Evolutionary conservation across 108 stramenopile species (phyloP).

Genomic region (Nitzschia palea): DNA sequence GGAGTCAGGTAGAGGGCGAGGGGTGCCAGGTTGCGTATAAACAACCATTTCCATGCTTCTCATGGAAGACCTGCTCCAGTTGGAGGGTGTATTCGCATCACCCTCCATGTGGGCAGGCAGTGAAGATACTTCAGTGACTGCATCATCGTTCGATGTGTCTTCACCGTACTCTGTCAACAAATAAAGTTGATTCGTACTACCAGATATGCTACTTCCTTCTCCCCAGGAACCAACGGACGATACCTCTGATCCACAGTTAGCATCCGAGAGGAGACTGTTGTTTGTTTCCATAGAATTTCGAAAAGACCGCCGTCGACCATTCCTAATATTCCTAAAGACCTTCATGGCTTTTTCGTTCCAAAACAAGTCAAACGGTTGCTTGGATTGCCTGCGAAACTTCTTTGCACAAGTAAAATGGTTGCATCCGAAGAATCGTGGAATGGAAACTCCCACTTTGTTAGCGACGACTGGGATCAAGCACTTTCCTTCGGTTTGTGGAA

Average conservation of each 20-base stretch:
- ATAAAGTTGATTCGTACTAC: neutral
- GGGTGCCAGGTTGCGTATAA: neutral
- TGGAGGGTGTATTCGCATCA: neutral
- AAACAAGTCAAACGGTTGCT: too few relatives aligned
- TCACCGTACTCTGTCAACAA: neutral
- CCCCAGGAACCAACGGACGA: conserved; percentile 1
- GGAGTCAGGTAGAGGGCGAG: conserved; percentile 22
- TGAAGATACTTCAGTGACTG: conserved; percentile 1
- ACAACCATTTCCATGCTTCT: conserved; percentile 6
- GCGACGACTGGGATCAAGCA: too few relatives aligned
- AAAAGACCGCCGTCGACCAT: neutral
- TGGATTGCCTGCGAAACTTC: too few relatives aligned
- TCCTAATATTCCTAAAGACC: conserved; percentile 1
- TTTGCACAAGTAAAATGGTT: too few relatives aligned
- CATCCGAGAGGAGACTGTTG: neutral
- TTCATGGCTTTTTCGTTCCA: neutral
- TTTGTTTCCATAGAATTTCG: neutral
- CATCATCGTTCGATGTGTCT: neutral
- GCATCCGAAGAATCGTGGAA: too few relatives aligned
- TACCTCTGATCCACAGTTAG: neutral
- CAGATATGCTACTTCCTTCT: neutral
- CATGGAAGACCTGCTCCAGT: neutral
- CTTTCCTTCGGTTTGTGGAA: too few relatives aligned
- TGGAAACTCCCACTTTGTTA: too few relatives aligned
- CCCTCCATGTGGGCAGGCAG: conserved; percentile 5